Base-by-base conservation (phyloP, 441 rosid species). In the Dalechampia spathulata region DNA sequence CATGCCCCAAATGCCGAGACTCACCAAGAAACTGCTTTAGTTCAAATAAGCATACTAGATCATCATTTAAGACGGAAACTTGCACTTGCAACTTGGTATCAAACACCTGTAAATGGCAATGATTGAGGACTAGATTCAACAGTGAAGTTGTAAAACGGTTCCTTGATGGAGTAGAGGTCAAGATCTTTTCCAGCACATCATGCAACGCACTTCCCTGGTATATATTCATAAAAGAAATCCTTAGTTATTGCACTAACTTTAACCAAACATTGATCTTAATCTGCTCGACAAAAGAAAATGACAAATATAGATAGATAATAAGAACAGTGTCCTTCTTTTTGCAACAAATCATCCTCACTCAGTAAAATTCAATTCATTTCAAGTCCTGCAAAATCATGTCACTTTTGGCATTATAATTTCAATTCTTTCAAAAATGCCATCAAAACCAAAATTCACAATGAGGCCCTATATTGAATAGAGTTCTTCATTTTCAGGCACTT, bases 201-300 rank as follows among this genome's bases (percentile, higher is more conserved):
- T 89, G 99, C 64, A 89, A 72, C 62, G 75, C 62, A 61, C 74
- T 64, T 44, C 97, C 99, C 97, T 86, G 83, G 52, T 45, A 60
- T 8, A 60, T 57, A 41, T 25, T 3, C 34, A 30, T 30, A 30
- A 30, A 30, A 30, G 34, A 61, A 63, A 34, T 34, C 32, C 61
- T 52, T 21, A 34, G 47, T 36, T 21, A 41, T 22, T 48, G 41
- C 8, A 4, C 34, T 3, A 30, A 30, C 8, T 30, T 3, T 30
- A 30, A 30, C 5, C 8, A 4, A 30, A 30, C 34, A 30, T n/a
- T n/a, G 34, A 8, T 30, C 4, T 30, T 30, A 4, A 30, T 8
- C 8, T 30, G 34, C 34, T 30, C 34, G 8, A 30, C 34, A 30
- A 30, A 8, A 3, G 8, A 30, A 30, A 30, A n/a, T n/a, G n/a